Evolutionary conservation across 2,329 filamentous ascomycete genomes (phyloP).

Genomic region (Colletotrichum gigasporum): DNA sequence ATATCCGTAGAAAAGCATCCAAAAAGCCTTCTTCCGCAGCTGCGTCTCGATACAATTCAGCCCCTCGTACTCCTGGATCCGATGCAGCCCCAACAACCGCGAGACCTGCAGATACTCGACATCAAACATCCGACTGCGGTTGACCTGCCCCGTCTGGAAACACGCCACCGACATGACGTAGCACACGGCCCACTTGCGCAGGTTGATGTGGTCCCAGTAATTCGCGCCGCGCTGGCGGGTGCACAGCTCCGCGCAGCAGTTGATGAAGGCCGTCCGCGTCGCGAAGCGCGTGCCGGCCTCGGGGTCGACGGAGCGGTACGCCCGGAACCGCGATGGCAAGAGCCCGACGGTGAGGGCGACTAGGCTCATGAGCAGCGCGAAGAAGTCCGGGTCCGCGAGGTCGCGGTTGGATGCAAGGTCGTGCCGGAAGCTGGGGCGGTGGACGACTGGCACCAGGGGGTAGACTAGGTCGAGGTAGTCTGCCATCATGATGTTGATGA

Average conservation of each 20-base stretch:
- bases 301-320: conserved; percentile 35
- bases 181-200: conserved; percentile 45
- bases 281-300: conserved; percentile 35
- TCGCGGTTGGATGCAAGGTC: conserved; percentile 36
- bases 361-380: conserved; percentile 37
- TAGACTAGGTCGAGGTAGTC: conserved; percentile 40
- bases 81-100: conserved; percentile 42
- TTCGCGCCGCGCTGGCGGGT: conserved; percentile 33
- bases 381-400: conserved; percentile 36
- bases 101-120: conserved; percentile 46
- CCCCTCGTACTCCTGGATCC: conserved; percentile 41
- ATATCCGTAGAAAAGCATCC: conserved; percentile 45
- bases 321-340: conserved; percentile 37
- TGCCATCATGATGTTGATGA: conserved; percentile 35
- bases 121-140: conserved; percentile 46
- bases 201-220: conserved; percentile 41
- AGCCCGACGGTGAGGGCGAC: conserved; percentile 37
- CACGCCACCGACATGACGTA: conserved; percentile 44
- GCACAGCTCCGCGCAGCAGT: conserved; percentile 37
- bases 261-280: conserved; percentile 38
- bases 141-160: conserved; percentile 46
- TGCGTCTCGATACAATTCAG: conserved; percentile 45
- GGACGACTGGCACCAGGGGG: conserved; percentile 38
- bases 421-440: conserved; percentile 36
- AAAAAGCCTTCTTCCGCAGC: conserved; percentile 47